Base-by-base conservation (phyloP, 1,284 basidiomycete genomes). In the Fomes fomentarius region DNA sequence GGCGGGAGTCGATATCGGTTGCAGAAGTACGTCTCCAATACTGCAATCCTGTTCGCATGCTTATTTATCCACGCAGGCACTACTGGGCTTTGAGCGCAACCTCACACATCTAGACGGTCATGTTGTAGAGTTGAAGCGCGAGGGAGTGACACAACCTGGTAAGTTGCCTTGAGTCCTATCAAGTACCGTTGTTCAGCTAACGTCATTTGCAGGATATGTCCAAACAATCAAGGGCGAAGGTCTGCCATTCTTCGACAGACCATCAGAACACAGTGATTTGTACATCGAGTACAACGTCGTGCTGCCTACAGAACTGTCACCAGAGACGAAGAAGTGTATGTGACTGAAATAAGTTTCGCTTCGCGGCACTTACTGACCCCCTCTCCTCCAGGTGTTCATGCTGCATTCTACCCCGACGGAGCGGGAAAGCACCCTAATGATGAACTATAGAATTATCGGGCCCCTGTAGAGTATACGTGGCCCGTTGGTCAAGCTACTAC, bases 211-310 rank as follows among this genome's bases (percentile, higher is more conserved):
- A 89, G 91, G 90, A 5, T 93, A 89, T 68, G 92, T 97, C 6
- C 90, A 97, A 69, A 84, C 81, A 11, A 80, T 98, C 45, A 81
- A 88, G 61, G 92, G 83, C 33, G 93, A 98, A 69, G 95, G 95
- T 2, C 93, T 96, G 93, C 93, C 94, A 2, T 67, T 87, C 24
- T 90, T 83, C 63, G 81, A 83, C 56, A 73, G 75, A 30, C 47
- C 53, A 7, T 54, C 79, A 10, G 76, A 77, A 3, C 81, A 88
- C 60, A 96, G 96, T 25, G 88, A 96, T 70, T 76, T 98, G 50
- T 98, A 85, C 67, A 81, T 98, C 46, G 94, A 97, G 71, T 98
- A 96, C 74, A 91, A 82, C 47, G 92, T 98, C 45, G 86, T 97
- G 21, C 72, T 98, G 50, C 96, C 95, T 0, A 75, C 80, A 39